Percentiles rank a stretch among this genome's conserved stretches.
phyloP scores from a whole-genome alignment of 2,329 filamentous ascomycete genomes.

The Zymoseptoria crescenta region DNA sequence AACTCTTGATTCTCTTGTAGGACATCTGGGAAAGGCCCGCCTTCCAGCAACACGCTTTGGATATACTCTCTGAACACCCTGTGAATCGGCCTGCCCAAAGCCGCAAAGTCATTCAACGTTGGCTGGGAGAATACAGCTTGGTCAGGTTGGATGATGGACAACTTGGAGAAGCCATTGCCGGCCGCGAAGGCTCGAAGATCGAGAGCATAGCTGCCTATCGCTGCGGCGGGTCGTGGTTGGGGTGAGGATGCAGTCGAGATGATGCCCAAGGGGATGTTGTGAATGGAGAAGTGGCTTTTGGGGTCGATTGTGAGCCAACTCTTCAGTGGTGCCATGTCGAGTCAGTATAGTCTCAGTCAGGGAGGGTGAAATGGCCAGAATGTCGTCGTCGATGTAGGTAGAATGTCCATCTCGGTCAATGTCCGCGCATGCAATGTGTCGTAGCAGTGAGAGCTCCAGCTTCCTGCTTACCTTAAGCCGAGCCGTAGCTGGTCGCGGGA shows the following conservation, averaged over 20 bases:
- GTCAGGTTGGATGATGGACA: slow-evolving; percentile 51
- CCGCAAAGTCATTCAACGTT: slow-evolving; percentile 66
- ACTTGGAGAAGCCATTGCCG: slow-evolving; percentile 51
- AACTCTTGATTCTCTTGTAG: slow-evolving; percentile 55
- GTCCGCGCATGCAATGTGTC: background rate
- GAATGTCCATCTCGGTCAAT: background rate
- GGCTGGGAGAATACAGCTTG: slow-evolving; percentile 55
- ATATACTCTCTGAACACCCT: slow-evolving; percentile 61
- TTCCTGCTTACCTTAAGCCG: background rate
- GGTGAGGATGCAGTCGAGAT: slow-evolving; percentile 55
- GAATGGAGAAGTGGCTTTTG: slow-evolving; percentile 62
- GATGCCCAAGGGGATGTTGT: slow-evolving; percentile 78
- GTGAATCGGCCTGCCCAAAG: slow-evolving; percentile 60
- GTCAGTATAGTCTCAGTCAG: background rate
- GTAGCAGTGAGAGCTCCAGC: background rate
- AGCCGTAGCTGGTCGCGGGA: background rate
- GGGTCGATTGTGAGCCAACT: slow-evolving; percentile 56
- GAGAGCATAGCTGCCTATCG: slow-evolving; percentile 64
- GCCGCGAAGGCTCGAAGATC: slow-evolving; percentile 58
- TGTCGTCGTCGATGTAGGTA: background rate
- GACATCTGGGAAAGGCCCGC: slow-evolving; percentile 53
- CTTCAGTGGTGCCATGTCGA: slow-evolving; percentile 28
- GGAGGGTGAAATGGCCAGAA: background rate
- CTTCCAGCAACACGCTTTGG: slow-evolving; percentile 55
- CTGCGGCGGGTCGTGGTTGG: slow-evolving; percentile 57